These are phyloP conservation scores for Kodamaea laetipori DNA, from an alignment of 805 yeast genomes.

Conservation along the genomic window DNA sequence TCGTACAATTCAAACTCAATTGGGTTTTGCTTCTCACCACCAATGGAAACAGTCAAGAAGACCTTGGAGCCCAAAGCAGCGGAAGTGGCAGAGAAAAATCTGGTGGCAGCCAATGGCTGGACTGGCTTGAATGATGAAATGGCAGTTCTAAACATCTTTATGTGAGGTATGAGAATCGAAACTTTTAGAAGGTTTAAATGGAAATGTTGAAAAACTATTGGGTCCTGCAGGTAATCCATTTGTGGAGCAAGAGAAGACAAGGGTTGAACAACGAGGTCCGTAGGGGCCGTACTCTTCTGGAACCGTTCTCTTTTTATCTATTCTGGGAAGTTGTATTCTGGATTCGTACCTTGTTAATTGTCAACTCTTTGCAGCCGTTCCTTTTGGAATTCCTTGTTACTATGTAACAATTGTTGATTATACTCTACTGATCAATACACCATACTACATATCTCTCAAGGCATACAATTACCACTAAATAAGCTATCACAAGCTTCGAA, in stretches of 20 bases:
- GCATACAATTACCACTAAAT: conserved; percentile 1
- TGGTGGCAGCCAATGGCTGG: conserved; percentile 26
- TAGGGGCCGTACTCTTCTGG: too few relatives aligned
- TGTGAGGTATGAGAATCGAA: neutral
- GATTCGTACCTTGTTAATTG: too few relatives aligned
- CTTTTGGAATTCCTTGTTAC: too few relatives aligned
- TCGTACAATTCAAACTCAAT: conserved; percentile 45
- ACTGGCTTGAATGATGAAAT: conserved; percentile 18
- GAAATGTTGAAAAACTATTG: neutral
- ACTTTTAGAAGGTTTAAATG: neutral
- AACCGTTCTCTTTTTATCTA: too few relatives aligned
- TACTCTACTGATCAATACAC: too few relatives aligned
- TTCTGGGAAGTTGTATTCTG: too few relatives aligned
- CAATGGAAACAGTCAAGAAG: conserved; percentile 57
- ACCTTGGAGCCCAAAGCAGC: conserved; percentile 53
- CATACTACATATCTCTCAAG: too few relatives aligned
- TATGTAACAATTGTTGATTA: too few relatives aligned
- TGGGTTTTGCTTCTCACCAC: conserved; percentile 48
- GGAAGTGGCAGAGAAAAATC: conserved; percentile 54
- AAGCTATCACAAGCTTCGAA: neutral
- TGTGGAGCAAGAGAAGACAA: too few relatives aligned
- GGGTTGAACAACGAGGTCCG: too few relatives aligned
- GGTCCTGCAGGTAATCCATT: too few relatives aligned
- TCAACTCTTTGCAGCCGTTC: too few relatives aligned
- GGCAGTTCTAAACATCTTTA: conserved; percentile 25